Conservation (phyloP, 192 early-diverging fungal species). For the Allomyces javanicus region DNA sequence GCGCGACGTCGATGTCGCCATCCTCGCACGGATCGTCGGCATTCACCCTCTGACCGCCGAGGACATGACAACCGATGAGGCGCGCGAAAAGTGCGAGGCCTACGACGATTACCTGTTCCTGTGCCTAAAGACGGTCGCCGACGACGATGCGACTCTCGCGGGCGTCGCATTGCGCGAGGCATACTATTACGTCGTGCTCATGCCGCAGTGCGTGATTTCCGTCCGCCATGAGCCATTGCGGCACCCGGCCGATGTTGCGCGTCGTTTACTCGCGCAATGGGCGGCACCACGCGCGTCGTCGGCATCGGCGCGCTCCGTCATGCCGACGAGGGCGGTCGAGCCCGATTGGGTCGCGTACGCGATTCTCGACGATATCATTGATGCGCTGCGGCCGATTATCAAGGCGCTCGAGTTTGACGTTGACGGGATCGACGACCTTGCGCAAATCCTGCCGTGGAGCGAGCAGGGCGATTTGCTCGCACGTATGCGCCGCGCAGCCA, state of each 20-base stretch:
- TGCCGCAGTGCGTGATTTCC: neutral
- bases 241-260: neutral
- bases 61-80: slow-evolving; percentile 71
- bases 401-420: slow-evolving; percentile 1
- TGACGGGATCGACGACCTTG: slow-evolving; percentile 14
- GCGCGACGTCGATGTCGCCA: slow-evolving; percentile 29
- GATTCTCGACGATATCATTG: neutral
- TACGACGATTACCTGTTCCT: slow-evolving; percentile 82
- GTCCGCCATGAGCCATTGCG: neutral
- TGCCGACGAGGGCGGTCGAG: neutral
- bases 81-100: slow-evolving; percentile 85
- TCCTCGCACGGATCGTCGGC: slow-evolving; percentile 38
- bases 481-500: slow-evolving; percentile 30
- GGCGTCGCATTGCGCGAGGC: neutral
- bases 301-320: neutral
- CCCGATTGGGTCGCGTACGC: neutral
- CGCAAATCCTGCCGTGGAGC: slow-evolving; percentile 13
- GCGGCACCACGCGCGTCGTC: neutral
- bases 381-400: neutral
- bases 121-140: slow-evolving; percentile 52
- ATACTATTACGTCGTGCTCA: neutral
- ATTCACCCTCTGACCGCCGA: slow-evolving; percentile 64
- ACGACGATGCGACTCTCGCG: neutral
- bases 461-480: slow-evolving; percentile 32
- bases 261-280: too few relatives aligned